phyloP scores from a whole-genome alignment of 352 stramenopile species.

The Phytopythium delawarense region DNA sequence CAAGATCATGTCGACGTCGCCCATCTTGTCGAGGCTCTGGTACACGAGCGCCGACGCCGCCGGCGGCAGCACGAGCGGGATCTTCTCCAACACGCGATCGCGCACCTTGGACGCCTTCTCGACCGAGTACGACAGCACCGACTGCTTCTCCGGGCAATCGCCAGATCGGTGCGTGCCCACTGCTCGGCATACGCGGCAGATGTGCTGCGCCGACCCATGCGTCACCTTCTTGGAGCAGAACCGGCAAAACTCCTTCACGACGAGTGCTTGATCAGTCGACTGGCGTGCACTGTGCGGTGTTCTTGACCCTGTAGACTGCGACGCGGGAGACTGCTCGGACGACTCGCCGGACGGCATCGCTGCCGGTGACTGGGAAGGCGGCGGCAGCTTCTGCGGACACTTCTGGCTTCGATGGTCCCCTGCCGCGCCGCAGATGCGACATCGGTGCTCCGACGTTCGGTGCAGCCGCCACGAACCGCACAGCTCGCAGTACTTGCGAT shows the following conservation, averaged over 20 bases:
- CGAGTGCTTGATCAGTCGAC: neutral
- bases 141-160: conserved; percentile 48
- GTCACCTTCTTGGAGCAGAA: conserved; percentile 60
- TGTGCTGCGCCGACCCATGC: conserved; percentile 49
- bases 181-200: conserved; percentile 53
- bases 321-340: neutral
- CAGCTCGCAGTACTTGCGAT: conserved; percentile 55
- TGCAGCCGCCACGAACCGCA: conserved; percentile 49
- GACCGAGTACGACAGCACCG: conserved; percentile 38
- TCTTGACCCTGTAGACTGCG: neutral
- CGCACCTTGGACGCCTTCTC: conserved; percentile 61
- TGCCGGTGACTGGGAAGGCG: neutral
- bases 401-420: conserved; percentile 64
- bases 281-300: neutral
- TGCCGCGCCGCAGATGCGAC: conserved; percentile 51
- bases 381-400: conserved; percentile 28
- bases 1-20: conserved; percentile 68
- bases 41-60: conserved; percentile 46
- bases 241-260: conserved; percentile 30
- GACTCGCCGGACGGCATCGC: conserved; percentile 6
- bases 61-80: conserved; percentile 45
- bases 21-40: conserved; percentile 69
- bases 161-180: conserved; percentile 57
- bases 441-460: conserved; percentile 57
- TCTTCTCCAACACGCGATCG: conserved; percentile 49